Evolutionary conservation across 176 grass and related monocot species (phyloP), one percentile per base, ranked within the genome.

Genomic region (Oryza officinalis): DNA sequence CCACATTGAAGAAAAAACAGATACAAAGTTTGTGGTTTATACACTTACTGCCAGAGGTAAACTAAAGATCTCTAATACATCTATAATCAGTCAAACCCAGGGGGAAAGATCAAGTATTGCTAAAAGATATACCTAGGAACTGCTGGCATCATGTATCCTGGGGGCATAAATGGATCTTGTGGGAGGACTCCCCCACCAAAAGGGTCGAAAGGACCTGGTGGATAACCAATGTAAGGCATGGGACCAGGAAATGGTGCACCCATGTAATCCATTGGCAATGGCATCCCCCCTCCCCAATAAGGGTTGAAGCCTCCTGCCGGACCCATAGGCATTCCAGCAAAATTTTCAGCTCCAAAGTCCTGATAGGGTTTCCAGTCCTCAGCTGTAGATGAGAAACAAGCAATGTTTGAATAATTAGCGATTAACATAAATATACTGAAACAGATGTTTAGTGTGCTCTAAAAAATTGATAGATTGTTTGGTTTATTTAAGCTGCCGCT

Each of bases 91-190:
- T 50, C 44, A 64, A 44, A 28, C 83, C 30, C 25, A 44, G 33
- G 80, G 50, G 75, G 12, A 78, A 35, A 26, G 71, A 76, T 67
- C 44, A 67, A 86, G 71, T 28, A 27, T 44, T 50, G 14, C 81
- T 65, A 80, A 82, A 74, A 22, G 49, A 80, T 81, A 78, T 92
- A 99, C 91, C 97, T 96, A 81, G 89, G 93, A 84, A 92, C 81
- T 85, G 71, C 67, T 72, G 91, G 93, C 89, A 99, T 94, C 93
- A 99, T 94, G 83, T 92, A 92, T 88, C 72, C 84, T 54, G 86
- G 97, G 15, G 86, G 81, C 80, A 93, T 89, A 90, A 99, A 99
- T 79, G 89, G 93, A 92, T 99, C 97, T 59, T 91, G 97, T 26
- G 88, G 91, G 43, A 93, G 79, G 31, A 95, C 86, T 37, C 76